Evolutionary conservation across 805 yeast species (phyloP), one percentile per base, ranked within the genome.

Genomic region (Scheffersomyces lignosus): DNA sequence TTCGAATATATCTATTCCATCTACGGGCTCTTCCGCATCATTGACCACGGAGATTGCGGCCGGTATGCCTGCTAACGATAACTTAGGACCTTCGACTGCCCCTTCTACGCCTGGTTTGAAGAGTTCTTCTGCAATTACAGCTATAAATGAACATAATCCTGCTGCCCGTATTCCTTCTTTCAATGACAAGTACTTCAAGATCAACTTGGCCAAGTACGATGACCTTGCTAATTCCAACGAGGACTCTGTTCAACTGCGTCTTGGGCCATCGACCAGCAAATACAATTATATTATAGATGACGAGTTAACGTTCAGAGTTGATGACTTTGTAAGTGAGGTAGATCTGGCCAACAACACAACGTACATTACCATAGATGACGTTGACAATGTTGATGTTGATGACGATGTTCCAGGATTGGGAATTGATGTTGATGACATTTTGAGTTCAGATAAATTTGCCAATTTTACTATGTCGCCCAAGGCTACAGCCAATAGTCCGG

Each of bases 391-490:
- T 32, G 65, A 54, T 17, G 52, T 39, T 14, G 70, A 64, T 5
- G 69, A 64, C 16, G 70, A 63, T 25, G 58, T 54, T n/a, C 63
- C 63, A 8, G 68, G 68, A 1, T 52, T 66, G 31, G 74, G 71
- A 1, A 66, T 68, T 33, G 71, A 67, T 46, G 73, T 66, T 4
- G 74, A 69, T 40, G 70, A 60, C 38, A 63, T 69, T 37, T 52
- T 66, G 38, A 66, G 62, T 41, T 60, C 69, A 2, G 71, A 64
- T 3, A 67, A 62, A 44, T 65, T 64, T 45, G 61, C 54, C 33
- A 56, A 60, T 34, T 55, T 66, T 31, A 48, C 52, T 5, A 47
- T 51, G 4, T 43, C 49, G 6, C 50, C 53, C 4, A 47, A 37
- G 17, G 45, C 41, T 8, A 38, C 33, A 27, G 25, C 25, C 5